A percentile compares a stretch with the other conserved stretches of the same genome.
These are phyloP conservation scores for Phytophthora quininea DNA, from an alignment of 352 stramenopile species.

Conservation along the genomic window DNA sequence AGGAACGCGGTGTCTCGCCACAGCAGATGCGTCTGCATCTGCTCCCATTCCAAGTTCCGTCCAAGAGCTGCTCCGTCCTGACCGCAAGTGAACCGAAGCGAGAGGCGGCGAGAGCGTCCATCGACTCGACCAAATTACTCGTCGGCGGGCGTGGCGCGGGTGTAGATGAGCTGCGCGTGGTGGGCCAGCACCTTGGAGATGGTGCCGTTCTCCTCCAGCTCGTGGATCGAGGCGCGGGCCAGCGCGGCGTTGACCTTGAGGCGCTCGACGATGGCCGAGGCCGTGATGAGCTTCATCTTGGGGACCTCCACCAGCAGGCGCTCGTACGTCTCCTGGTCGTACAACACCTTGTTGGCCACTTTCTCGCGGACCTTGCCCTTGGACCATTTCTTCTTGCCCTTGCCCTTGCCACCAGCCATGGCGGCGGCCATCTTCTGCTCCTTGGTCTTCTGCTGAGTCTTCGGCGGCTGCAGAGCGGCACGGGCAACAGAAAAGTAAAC, in stretches of 20 bases:
- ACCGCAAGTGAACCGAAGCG: not conserved
- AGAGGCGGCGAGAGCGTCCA: conserved; percentile 5
- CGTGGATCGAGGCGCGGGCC: conserved; percentile 95
- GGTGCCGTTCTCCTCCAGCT: conserved; percentile 96
- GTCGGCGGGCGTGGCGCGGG: conserved; percentile 87
- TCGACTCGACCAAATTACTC: conserved; percentile 63
- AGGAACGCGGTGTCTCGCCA: conserved; percentile 22
- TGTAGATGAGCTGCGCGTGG: conserved; percentile 99
- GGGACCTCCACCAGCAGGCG: conserved; percentile 97
- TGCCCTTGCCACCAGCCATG: conserved; percentile 97
- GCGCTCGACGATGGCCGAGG: conserved; percentile 98
- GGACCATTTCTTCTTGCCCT: conserved; percentile 99
- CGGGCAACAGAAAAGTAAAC: conserved; percentile 24
- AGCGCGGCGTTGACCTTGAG: conserved; percentile 99
- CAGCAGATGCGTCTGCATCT: conserved; percentile 9
- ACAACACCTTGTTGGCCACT: conserved; percentile 99
- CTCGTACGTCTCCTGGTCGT: conserved; percentile 99
- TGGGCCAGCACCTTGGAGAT: conserved; percentile 96
- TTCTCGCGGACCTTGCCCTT: conserved; percentile 99
- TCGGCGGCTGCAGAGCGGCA: conserved; percentile 88
- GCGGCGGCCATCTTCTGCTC: conserved; percentile 99
- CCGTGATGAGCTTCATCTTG: conserved; percentile 99
- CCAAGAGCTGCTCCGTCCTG: not conserved
- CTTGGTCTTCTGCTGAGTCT: conserved; percentile 99
- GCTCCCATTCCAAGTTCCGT: conserved; percentile 2